Conservation (phyloP, 2,329 filamentous ascomycete species). For the Cladosporium sp. region DNA sequence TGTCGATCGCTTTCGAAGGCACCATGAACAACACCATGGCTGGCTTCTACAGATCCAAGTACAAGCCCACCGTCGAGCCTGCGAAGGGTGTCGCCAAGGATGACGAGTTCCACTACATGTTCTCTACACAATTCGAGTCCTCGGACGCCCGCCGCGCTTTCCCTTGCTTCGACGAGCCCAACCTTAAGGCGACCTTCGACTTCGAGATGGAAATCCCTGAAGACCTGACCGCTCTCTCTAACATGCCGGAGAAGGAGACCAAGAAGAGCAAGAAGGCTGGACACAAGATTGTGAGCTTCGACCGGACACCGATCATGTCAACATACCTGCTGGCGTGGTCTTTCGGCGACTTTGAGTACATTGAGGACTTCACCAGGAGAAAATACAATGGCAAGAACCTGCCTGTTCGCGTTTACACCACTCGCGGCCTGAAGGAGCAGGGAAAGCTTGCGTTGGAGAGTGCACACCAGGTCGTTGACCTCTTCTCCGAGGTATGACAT, state of each 20-base stretch:
- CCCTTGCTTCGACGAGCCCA: constrained; percentile 97
- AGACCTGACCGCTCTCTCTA: constrained; percentile 84
- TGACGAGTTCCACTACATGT: constrained; percentile 60
- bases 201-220: constrained; percentile 88
- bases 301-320: constrained; percentile 84
- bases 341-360: constrained; percentile 93
- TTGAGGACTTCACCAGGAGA: constrained; percentile 85
- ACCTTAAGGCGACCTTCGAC: constrained; percentile 93
- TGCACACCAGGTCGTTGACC: constrained; percentile 89
- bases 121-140: constrained; percentile 96
- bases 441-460: constrained; percentile 86
- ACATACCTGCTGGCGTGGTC: constrained; percentile 89
- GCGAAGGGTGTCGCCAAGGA: constrained; percentile 74
- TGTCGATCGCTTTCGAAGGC: constrained; percentile 73
- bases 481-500: constrained; percentile 73
- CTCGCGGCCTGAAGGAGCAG: constrained; percentile 88
- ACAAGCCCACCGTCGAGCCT: constrained; percentile 72
- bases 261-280: constrained; percentile 64
- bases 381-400: constrained; percentile 88
- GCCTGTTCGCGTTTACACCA: constrained; percentile 94
- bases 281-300: constrained; percentile 68
- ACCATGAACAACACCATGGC: constrained; percentile 91
- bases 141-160: constrained; percentile 94
- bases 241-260: constrained; percentile 83
- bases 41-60: constrained; percentile 91